Evolutionary conservation across 495 filamentous ascomycete species (phyloP).

Genomic region (Tirmania nivea): DNA sequence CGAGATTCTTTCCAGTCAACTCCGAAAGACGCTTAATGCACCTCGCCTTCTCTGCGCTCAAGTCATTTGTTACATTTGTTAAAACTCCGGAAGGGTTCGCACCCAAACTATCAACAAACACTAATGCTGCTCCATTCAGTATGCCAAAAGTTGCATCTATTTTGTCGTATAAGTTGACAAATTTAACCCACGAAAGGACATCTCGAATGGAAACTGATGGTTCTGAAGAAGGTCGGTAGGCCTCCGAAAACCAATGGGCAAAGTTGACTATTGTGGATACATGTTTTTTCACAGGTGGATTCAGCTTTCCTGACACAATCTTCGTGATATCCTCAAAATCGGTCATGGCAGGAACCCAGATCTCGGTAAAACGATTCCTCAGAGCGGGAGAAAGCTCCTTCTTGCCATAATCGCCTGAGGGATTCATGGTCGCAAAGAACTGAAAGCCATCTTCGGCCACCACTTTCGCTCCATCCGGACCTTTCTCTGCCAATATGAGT

Average conservation of each 20-base stretch:
- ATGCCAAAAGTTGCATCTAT: conserved; percentile 36
- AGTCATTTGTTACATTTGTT: conserved; percentile 24
- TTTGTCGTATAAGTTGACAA: conserved; percentile 45
- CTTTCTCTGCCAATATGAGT: conserved; percentile 84
- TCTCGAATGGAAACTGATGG: conserved; percentile 72
- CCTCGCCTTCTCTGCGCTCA: conserved; percentile 36
- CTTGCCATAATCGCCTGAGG: conserved; percentile 94
- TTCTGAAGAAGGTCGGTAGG: conserved; percentile 47
- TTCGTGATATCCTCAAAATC: conserved; percentile 68
- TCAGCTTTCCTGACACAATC: conserved; percentile 59
- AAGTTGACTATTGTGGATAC: conserved; percentile 57
- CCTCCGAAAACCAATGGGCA: conserved; percentile 72
- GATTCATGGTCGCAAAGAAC: conserved; percentile 97
- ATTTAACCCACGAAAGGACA: conserved; percentile 79
- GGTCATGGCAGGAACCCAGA: conserved; percentile 78
- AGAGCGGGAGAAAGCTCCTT: conserved; percentile 87
- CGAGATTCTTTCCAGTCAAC: conserved; percentile 27
- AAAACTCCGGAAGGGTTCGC: conserved; percentile 59
- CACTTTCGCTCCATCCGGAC: conserved; percentile 55
- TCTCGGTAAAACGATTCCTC: conserved; percentile 92
- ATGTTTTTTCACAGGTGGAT: conserved; percentile 25
- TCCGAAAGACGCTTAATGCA: conserved; percentile 53
- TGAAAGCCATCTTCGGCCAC: conserved; percentile 67
- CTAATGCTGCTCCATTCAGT: conserved; percentile 77
- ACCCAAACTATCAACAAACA: conserved; percentile 85